Conservation (phyloP, 371 early-diverging fungal genomes). For the Zychaea mexicana region DNA sequence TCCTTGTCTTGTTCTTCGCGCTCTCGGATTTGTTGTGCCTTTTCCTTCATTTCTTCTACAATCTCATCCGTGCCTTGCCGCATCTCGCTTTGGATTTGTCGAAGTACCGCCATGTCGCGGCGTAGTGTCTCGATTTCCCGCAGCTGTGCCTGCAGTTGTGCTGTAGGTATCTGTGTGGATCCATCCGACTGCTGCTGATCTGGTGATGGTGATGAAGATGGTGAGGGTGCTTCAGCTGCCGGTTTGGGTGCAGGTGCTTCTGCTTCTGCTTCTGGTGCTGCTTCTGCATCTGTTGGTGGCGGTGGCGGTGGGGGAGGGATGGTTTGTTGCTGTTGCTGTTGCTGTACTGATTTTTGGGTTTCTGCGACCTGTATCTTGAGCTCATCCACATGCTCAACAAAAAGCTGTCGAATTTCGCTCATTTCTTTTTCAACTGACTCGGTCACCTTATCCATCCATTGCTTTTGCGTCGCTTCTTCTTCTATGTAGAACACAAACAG, state of each 20-base stretch:
- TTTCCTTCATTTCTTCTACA: slow-evolving; percentile 43
- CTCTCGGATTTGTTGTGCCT: slow-evolving; percentile 43
- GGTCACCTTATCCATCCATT: slow-evolving; percentile 30
- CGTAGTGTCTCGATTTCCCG: slow-evolving; percentile 38
- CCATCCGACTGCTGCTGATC: not conserved
- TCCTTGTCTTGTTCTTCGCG: slow-evolving; percentile 37
- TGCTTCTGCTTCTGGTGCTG: not conserved
- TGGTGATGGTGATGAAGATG: not conserved
- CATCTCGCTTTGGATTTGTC: slow-evolving; percentile 63
- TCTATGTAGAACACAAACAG: slow-evolving; percentile 3
- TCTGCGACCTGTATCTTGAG: slow-evolving; percentile 33
- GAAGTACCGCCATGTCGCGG: slow-evolving; percentile 59
- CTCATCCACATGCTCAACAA: slow-evolving; percentile 35
- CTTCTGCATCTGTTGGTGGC: not conserved
- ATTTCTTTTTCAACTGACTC: slow-evolving; percentile 37
- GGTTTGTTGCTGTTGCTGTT: slow-evolving; percentile 9
- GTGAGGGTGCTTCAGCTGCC: not conserved
- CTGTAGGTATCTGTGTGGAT: not conserved
- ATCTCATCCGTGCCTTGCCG: slow-evolving; percentile 45
- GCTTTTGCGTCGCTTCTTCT: slow-evolving; percentile 32
- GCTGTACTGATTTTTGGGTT: slow-evolving; percentile 10
- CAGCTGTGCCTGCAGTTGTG: slow-evolving; percentile 20
- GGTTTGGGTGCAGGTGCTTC: not conserved
- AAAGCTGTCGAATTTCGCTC: slow-evolving; percentile 26
- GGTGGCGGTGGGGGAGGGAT: slow-evolving; percentile 1